Conservation (phyloP, 768 basidiomycete species). For the Leucocoprinus sp. region DNA sequence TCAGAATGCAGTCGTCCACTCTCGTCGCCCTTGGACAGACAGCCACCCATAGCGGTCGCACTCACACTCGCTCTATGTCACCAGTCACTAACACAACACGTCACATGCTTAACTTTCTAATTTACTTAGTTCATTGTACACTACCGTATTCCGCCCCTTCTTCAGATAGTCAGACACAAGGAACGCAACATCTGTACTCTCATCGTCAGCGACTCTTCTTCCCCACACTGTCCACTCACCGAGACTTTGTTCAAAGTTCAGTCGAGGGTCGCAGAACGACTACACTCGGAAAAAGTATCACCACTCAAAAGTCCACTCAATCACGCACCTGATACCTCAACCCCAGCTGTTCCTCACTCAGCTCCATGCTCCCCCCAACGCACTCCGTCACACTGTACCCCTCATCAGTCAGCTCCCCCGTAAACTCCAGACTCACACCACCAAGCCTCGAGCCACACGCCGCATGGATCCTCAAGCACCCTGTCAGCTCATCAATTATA, state of each 20-base stretch:
- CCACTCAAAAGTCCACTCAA: neutral
- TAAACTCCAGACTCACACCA: slow-evolving; percentile 85
- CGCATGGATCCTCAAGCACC: slow-evolving; percentile 75
- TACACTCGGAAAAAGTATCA: slow-evolving; percentile 22
- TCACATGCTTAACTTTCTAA: too few relatives aligned
- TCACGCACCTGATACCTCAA: slow-evolving; percentile 73
- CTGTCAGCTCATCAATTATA: slow-evolving; percentile 81
- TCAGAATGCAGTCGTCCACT: slow-evolving; percentile 57
- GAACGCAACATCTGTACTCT: too few relatives aligned
- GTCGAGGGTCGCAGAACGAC: slow-evolving; percentile 90
- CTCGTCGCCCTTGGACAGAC: slow-evolving; percentile 50
- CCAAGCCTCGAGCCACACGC: slow-evolving; percentile 67
- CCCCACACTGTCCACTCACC: slow-evolving; percentile 53
- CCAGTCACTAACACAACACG: too few relatives aligned
- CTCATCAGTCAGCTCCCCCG: slow-evolving; percentile 83
- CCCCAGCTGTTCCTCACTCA: slow-evolving; percentile 83
- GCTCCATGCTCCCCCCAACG: slow-evolving; percentile 92
- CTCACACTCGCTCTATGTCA: too few relatives aligned
- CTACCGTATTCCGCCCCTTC: too few relatives aligned
- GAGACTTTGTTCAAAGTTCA: slow-evolving; percentile 93
- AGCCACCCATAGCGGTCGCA: slow-evolving; percentile 64
- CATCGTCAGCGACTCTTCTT: too few relatives aligned
- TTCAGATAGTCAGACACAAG: too few relatives aligned
- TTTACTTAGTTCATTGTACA: too few relatives aligned
- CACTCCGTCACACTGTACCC: slow-evolving; percentile 97